Base-by-base conservation (phyloP, 495 filamentous ascomycete species). In the Aspergillus incahuasiensis region DNA sequence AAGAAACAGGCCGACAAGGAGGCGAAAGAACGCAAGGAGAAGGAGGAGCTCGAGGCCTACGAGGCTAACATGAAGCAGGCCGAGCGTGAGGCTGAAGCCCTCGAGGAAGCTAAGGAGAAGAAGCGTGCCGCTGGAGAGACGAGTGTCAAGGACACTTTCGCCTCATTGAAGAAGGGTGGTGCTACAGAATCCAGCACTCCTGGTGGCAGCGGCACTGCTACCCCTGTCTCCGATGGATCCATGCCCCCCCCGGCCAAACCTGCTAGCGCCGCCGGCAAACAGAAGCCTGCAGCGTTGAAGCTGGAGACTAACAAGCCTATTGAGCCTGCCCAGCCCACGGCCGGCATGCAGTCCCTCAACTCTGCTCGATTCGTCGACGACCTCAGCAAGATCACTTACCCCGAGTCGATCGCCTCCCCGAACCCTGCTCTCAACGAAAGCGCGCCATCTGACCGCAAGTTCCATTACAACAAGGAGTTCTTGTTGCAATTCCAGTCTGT, bases 381-480 rank as follows among this genome's bases (percentile, higher is more conserved):
- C 52, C 81, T 92, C 42, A 79, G 72, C 57, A 77, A 83, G 56
- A 64, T 86, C 54, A 73, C 74, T 18, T 99, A 99, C 71, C 94
- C 94, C 11, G 69, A 82, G 1, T 84, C 86, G 24, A 84, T 96
- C 63, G 82, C 74, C 15, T 95, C 92, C 35, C 94, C 94, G 8
- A 96, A 96, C 66, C 89, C 92, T 6, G 88, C 92, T 7, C 74
- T 97, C 43, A 99, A 96, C 65, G 74, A 81, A 24, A 84, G 76
- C 44, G 85, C 87, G 16, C 80, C 87, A 5, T 82, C 78, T 53
- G 87, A 87, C 58, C 84, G 86, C 61, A 91, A 88, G 64, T 96
- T 96, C 80, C 89, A 92, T 65, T 99, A 99, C 73, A 90, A 97
- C 68, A 88, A 88, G 54, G 84, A 90, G 46, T 99, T 99, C 80